Percentiles rank a stretch among this genome's conserved stretches.
phyloP scores from a whole-genome alignment of 257 asterid genomes.

The Orobanche coerulescens region DNA sequence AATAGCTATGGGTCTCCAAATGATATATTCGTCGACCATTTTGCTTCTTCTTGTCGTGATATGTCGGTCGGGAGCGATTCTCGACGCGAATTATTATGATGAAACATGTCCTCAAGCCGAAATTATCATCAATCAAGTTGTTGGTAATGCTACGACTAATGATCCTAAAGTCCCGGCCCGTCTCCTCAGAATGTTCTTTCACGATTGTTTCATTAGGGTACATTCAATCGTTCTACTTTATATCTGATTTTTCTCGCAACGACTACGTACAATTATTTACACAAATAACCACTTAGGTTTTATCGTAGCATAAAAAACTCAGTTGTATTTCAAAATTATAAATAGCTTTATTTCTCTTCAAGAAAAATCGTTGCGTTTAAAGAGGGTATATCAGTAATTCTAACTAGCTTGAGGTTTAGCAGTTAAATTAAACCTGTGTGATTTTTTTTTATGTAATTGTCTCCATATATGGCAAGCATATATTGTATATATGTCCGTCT shows the following conservation, averaged over 20 bases:
- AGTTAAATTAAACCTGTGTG: too few species aligned
- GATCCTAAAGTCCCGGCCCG: constrained; percentile 69
- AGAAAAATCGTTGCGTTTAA: too few species aligned
- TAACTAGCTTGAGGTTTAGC: too few species aligned
- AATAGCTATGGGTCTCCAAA: constrained; percentile 17
- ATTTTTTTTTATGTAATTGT: too few species aligned
- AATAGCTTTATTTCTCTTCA: too few species aligned
- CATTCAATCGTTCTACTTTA: neutral
- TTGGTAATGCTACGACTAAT: constrained; percentile 35
- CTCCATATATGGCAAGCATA: too few species aligned
- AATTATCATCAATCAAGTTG: constrained; percentile 36
- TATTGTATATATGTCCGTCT: too few species aligned
- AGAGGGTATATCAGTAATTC: too few species aligned
- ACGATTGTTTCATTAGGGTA: constrained; percentile 74
- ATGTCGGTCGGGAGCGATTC: constrained; percentile 35
- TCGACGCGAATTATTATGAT: constrained; percentile 47
- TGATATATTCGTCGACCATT: constrained; percentile 10
- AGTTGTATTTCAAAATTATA: too few species aligned
- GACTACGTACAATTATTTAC: too few species aligned
- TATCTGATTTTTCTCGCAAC: neutral
- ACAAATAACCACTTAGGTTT: too few species aligned
- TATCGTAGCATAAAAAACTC: too few species aligned
- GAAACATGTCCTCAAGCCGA: constrained; percentile 67
- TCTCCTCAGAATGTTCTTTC: constrained; percentile 73
- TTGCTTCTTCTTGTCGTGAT: constrained; percentile 27